phyloP scores from a whole-genome alignment of 371 early-diverging fungal species.

The Rhizopus arrhizus region DNA sequence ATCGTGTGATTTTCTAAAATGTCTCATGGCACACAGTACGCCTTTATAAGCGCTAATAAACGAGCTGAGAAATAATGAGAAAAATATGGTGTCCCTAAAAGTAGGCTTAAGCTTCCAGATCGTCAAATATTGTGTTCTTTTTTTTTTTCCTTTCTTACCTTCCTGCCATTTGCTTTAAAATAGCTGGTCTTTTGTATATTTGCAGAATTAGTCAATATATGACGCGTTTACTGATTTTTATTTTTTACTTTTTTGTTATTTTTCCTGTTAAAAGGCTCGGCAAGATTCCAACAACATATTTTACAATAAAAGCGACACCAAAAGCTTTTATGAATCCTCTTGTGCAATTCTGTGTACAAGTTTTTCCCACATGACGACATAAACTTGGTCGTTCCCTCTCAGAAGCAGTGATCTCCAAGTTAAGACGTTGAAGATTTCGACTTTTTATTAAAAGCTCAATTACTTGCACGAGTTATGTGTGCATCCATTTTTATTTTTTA shows the following conservation, averaged over 20 bases:
- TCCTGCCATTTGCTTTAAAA: constrained; percentile 62
- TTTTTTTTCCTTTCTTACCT: constrained; percentile 31
- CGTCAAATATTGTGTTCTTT: not conserved
- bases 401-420: constrained; percentile 48
- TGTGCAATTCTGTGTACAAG: constrained; percentile 73
- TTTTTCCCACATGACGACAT: constrained; percentile 78
- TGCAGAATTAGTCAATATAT: not conserved
- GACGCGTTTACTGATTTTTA: not conserved
- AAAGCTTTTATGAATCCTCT: constrained; percentile 79
- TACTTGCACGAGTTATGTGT: too few relatives aligned
- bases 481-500: constrained; percentile 12
- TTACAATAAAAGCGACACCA: constrained; percentile 69
- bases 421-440: constrained; percentile 62
- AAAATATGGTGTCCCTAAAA: constrained; percentile 70
- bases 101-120: not conserved
- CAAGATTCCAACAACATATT: constrained; percentile 73
- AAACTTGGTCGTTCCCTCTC: constrained; percentile 27
- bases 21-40: constrained; percentile 71
- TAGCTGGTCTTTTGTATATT: constrained; percentile 36
- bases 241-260: constrained; percentile 60
- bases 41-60: constrained; percentile 82
- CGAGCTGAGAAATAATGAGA: constrained; percentile 81
- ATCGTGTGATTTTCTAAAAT: constrained; percentile 47
- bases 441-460: constrained; percentile 9
- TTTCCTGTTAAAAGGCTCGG: constrained; percentile 70